Percentiles rank a stretch among this genome's conserved stretches.
Conservation (phyloP, 257 asterid genomes). For the Lycium ferocissimum region DNA sequence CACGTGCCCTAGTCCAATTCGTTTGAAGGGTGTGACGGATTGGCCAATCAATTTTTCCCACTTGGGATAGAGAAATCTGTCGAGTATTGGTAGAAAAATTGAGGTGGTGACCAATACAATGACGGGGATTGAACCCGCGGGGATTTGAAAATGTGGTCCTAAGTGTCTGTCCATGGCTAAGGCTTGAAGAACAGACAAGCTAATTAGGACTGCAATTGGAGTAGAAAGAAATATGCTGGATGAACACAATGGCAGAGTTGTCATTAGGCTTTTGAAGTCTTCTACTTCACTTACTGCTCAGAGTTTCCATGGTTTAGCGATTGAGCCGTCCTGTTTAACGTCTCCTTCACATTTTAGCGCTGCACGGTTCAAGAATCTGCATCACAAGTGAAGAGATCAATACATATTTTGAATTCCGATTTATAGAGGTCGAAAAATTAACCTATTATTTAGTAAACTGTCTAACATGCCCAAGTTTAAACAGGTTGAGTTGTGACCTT, state of each 20-base stretch:
- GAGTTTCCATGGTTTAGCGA: slow-evolving; percentile 32
- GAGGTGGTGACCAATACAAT: slow-evolving; percentile 14
- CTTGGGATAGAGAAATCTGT: slow-evolving; percentile 19
- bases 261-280: slow-evolving; percentile 33
- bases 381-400: background rate
- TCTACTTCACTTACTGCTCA: slow-evolving; percentile 39
- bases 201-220: slow-evolving; percentile 24
- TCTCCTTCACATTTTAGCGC: slow-evolving; percentile 38
- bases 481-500: background rate
- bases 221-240: slow-evolving; percentile 30
- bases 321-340: slow-evolving; percentile 17
- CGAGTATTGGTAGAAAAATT: slow-evolving; percentile 24
- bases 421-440: too few relatives aligned
- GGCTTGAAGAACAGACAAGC: slow-evolving; percentile 38
- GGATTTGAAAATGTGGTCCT: slow-evolving; percentile 39
- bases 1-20: slow-evolving; percentile 36
- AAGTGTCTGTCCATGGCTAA: slow-evolving; percentile 39
- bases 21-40: slow-evolving; percentile 34
- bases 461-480: too few relatives aligned
- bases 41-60: slow-evolving; percentile 27
- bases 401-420: background rate
- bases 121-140: slow-evolving; percentile 32
- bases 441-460: background rate
- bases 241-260: slow-evolving; percentile 38
- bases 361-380: slow-evolving; percentile 37